A percentile compares a stretch with the other conserved stretches of the same genome.
phyloP scores from a whole-genome alignment of 1,139 yeast genomes.

The Candida gigantensis region DNA sequence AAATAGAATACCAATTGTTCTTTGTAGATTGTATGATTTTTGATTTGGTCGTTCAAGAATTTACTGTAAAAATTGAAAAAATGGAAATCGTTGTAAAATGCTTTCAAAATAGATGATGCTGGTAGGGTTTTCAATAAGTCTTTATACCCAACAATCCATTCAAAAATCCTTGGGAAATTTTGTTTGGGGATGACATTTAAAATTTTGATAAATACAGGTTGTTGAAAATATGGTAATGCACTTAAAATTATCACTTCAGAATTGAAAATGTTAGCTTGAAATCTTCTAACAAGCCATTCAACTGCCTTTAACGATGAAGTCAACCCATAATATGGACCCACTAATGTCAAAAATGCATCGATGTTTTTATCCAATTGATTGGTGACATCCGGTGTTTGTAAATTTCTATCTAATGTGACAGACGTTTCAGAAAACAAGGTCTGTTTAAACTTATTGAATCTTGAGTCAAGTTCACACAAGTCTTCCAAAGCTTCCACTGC shows the following conservation, averaged over 20 bases:
- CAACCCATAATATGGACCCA: slow-evolving; percentile 75
- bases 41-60: slow-evolving; percentile 55
- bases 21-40: slow-evolving; percentile 60
- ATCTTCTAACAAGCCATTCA: slow-evolving; percentile 95
- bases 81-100: slow-evolving; percentile 65
- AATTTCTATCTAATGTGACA: slow-evolving; percentile 73
- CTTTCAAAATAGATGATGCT: slow-evolving; percentile 66
- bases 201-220: slow-evolving; percentile 72
- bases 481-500: slow-evolving; percentile 79
- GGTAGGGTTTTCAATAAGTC: slow-evolving; percentile 67
- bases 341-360: slow-evolving; percentile 67
- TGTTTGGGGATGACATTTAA: slow-evolving; percentile 65
- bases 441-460: slow-evolving; percentile 67
- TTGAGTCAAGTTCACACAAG: slow-evolving; percentile 66
- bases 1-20: slow-evolving; percentile 78
- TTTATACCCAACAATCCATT: slow-evolving; percentile 70
- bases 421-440: slow-evolving; percentile 84
- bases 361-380: slow-evolving; percentile 74
- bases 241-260: slow-evolving; percentile 71
- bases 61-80: slow-evolving; percentile 66
- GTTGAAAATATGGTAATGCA: slow-evolving; percentile 73
- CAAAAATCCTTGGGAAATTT: slow-evolving; percentile 73
- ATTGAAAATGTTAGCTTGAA: slow-evolving; percentile 80
- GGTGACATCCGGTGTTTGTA: slow-evolving; percentile 74
- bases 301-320: slow-evolving; percentile 79